Conservation (phyloP, 352 stramenopile genomes). For the Globisporangium nunn region DNA sequence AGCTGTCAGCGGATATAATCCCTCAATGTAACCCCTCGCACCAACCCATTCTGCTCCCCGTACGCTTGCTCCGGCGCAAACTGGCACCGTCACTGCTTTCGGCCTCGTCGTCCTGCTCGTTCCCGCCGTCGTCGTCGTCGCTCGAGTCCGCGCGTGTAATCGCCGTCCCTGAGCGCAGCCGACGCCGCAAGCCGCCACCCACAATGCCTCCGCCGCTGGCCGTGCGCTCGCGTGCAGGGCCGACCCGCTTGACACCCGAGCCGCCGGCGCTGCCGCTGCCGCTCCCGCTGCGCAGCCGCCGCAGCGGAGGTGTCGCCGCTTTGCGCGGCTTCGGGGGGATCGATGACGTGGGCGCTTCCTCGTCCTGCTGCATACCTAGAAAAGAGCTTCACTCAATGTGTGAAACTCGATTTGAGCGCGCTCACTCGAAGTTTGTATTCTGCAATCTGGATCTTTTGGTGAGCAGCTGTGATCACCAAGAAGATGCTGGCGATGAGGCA, state of each 20-base stretch:
- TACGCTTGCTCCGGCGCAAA: conserved; percentile 5
- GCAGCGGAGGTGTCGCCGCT: conserved; percentile 13
- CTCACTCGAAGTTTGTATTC: neutral
- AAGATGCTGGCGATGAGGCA: neutral
- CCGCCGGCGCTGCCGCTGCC: conserved; percentile 34
- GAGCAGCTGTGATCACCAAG: neutral
- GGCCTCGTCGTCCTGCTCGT: neutral
- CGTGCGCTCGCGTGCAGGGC: conserved; percentile 14
- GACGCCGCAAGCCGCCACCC: conserved; percentile 6
- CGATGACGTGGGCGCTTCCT: neutral
- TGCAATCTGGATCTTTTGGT: neutral
- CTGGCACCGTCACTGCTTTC: conserved; percentile 1
- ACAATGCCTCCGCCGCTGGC: conserved; percentile 22
- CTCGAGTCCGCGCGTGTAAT: conserved; percentile 19
- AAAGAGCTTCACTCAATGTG: neutral
- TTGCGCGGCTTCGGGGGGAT: conserved; percentile 37
- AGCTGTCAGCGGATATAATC: neutral
- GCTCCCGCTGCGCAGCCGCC: conserved; percentile 44
- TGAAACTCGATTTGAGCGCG: neutral
- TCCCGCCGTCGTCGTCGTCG: conserved; percentile 22
- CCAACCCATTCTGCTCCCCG: neutral
- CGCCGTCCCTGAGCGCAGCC: conserved; percentile 3
- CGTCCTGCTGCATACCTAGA: neutral
- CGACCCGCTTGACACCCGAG: conserved; percentile 11
- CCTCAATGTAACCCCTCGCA: no score